Evolutionary conservation across 2,329 filamentous ascomycete genomes (phyloP), one percentile per base, ranked within the genome.

Genomic region (Sclerotinia borealis): DNA sequence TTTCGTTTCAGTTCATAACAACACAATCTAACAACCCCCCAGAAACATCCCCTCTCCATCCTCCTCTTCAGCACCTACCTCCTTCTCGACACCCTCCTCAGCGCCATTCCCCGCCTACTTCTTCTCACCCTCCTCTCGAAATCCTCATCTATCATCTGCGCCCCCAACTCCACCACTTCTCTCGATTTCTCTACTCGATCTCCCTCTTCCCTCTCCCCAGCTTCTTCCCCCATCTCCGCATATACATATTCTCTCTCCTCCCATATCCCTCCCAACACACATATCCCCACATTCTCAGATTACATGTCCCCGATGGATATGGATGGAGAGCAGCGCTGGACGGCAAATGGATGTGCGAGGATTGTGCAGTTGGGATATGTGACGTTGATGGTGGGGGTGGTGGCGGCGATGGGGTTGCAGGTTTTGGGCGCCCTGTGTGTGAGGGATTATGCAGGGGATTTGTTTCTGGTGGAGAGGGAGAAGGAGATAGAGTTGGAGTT

Each of bases 11-110:
- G 70, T 72, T n/a, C n/a, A 7, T 13, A 50, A 4, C 11, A 36
- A 15, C 11, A 34, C 13, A 13, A 63, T 71, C 71, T 11, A 61
- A 72, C 39, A 63, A 73, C 63, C 71, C 58, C 49, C 60, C 25
- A 64, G 47, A 59, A 55, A 63, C 54, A 63, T 43, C 36, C 61
- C n/a, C 61, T 59, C n/a, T 58, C 49, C 6, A 47, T 63, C 60
- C 65, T 69, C 31, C 63, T 73, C 63, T 74, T 74, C 63, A 64
- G 71, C 11, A 72, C 71, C 66, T 75, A 72, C 64, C 70, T 75
- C 19, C 63, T 74, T 51, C 65, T 74, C 64, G 71, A 74, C 61
- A 73, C 71, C 3, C 50, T 73, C 29, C 63, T 74, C 59, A 72
- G 63, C 61, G 64, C 69, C 36, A 64, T 73, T 61, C 72, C 73